Percentiles rank a stretch among this genome's conserved stretches.
These are phyloP conservation scores for Stellera chamaejasme DNA, from an alignment of 345 rosid species.

Conservation along the genomic window DNA sequence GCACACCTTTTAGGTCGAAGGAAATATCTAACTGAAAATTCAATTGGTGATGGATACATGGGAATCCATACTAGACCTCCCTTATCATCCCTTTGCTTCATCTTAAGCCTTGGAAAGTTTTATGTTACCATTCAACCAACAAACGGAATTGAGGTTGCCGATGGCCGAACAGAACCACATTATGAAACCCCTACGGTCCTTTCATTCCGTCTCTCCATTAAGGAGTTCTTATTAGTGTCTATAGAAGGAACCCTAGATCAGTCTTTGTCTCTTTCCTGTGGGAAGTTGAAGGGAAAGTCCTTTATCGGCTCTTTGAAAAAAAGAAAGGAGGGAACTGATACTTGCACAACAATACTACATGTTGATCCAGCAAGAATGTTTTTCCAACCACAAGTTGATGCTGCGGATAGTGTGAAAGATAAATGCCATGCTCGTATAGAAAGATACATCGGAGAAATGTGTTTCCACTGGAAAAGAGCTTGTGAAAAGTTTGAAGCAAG, in stretches of 20 bases:
- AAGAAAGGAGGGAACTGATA: conserved; percentile 27
- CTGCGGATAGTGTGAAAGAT: conserved; percentile 28
- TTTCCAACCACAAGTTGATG: conserved; percentile 25
- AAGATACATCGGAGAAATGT: conserved; percentile 48
- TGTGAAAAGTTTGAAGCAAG: conserved; percentile 34
- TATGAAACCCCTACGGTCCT: conserved; percentile 31
- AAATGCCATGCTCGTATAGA: conserved; percentile 26
- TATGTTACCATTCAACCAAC: conserved; percentile 33
- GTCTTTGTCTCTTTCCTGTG: conserved; percentile 47
- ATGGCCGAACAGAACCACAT: conserved; percentile 27
- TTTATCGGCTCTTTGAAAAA: conserved; percentile 24
- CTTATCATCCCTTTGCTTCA: conserved; percentile 28
- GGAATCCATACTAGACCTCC: conserved; percentile 26
- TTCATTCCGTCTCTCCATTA: conserved; percentile 48
- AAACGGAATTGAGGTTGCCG: conserved; percentile 19
- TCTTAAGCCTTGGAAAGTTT: conserved; percentile 46
- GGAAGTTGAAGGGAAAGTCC: conserved; percentile 41
- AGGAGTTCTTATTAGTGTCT: conserved; percentile 39
- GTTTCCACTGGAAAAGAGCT: conserved; percentile 51
- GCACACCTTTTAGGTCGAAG: conserved; percentile 19
- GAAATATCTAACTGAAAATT: conserved; percentile 21
- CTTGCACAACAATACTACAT: conserved; percentile 38
- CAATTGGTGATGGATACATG: conserved; percentile 18
- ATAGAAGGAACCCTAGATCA: conserved; percentile 36
- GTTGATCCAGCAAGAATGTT: conserved; percentile 48